Percentiles rank a stretch among this genome's conserved stretches.
These are phyloP conservation scores for Glycine tomentella DNA, from an alignment of 306 rosid species.

Conservation along the genomic window DNA sequence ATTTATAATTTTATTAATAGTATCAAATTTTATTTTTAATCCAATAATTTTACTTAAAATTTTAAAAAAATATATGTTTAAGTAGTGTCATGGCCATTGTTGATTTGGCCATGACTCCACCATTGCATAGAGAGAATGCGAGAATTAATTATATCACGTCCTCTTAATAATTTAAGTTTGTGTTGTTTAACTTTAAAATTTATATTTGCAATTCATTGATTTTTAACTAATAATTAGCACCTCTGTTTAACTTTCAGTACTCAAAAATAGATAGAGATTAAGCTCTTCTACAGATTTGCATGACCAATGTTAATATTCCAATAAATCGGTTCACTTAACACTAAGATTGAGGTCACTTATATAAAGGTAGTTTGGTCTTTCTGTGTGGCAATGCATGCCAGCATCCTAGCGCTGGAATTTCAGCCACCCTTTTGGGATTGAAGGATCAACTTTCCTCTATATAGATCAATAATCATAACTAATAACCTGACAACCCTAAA, in stretches of 20 bases:
- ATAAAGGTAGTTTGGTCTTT: constrained; percentile 1
- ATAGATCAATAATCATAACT: not conserved
- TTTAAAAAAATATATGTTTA: too few relatives aligned
- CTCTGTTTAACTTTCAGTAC: not conserved
- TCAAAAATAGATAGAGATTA: not conserved
- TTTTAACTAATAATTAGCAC: constrained; percentile 10
- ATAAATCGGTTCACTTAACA: not conserved
- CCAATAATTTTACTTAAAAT: too few relatives aligned
- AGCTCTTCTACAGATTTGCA: constrained; percentile 5
- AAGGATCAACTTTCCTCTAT: constrained; percentile 1
- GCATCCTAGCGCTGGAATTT: constrained; percentile 11
- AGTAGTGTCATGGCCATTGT: too few relatives aligned
- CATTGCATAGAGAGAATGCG: too few relatives aligned
- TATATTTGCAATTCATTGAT: too few relatives aligned
- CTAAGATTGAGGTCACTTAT: not conserved
- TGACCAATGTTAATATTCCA: not conserved
- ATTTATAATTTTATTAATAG: too few relatives aligned
- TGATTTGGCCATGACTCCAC: too few relatives aligned
- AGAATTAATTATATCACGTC: too few relatives aligned
- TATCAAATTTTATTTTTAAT: too few relatives aligned
- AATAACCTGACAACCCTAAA: constrained; percentile 1
- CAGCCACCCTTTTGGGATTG: constrained; percentile 1
- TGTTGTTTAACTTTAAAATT: too few relatives aligned
- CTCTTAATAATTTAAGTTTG: too few relatives aligned
- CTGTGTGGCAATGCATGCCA: not conserved